A percentile compares a stretch with the other conserved stretches of the same genome.
Evolutionary conservation across 2,329 filamentous ascomycete genomes (phyloP).

Genomic region (Trichothecium roseum): DNA sequence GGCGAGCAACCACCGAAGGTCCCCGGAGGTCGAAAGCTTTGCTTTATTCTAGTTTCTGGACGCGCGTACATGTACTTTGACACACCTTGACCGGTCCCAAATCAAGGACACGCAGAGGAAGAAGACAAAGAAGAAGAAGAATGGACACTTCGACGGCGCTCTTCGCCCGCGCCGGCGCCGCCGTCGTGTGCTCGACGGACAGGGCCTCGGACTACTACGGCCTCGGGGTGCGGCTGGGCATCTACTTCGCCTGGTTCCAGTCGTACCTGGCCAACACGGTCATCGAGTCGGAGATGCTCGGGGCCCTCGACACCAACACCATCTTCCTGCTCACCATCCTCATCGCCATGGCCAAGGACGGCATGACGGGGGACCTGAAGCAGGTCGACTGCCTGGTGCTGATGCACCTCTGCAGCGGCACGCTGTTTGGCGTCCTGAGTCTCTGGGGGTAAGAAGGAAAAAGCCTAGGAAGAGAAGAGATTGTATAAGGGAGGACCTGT

Average conservation of each 20-base stretch:
- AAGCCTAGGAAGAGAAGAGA: no score
- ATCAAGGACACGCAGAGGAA: no score
- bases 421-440: slow-evolving; percentile 15
- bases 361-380: slow-evolving; percentile 6
- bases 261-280: slow-evolving; percentile 15
- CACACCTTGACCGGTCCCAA: no score
- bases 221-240: slow-evolving; percentile 18
- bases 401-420: slow-evolving; percentile 17
- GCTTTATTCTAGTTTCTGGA: no score
- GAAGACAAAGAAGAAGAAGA: no score
- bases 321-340: slow-evolving; percentile 20
- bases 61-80: no score
- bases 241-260: slow-evolving; percentile 20
- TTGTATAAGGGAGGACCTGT: no score
- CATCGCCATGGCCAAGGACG: slow-evolving; percentile 14
- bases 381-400: slow-evolving; percentile 15
- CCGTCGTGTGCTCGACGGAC: slow-evolving; percentile 10
- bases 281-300: slow-evolving; percentile 12
- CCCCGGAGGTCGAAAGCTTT: no score
- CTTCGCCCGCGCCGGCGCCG: no score
- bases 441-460: no score
- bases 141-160: no score
- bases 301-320: slow-evolving; percentile 14
- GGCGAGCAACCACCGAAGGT: no score
- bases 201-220: slow-evolving; percentile 19